These are phyloP conservation scores for Raddia guianensis DNA, from an alignment of 176 grass and related monocot genomes.

Conservation along the genomic window DNA sequence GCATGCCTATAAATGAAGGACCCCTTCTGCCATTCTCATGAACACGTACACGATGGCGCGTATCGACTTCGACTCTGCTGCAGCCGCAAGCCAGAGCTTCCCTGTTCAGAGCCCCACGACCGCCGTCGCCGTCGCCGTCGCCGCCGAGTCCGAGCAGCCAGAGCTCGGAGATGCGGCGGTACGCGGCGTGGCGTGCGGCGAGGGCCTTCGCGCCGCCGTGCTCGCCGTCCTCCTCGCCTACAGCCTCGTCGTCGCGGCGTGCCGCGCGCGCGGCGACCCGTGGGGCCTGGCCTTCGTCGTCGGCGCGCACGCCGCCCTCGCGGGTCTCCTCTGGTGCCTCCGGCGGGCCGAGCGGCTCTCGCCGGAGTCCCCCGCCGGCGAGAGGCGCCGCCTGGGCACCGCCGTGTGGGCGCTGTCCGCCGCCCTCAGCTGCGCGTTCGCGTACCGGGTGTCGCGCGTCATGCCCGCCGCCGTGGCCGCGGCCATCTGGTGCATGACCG, in stretches of 20 bases:
- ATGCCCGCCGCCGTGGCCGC: background rate
- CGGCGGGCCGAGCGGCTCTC: background rate
- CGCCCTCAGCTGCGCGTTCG: slow-evolving; percentile 12
- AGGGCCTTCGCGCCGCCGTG: background rate
- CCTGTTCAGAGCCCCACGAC: no score
- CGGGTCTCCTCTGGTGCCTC: background rate
- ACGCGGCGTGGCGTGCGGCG: background rate
- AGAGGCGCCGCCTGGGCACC: background rate
- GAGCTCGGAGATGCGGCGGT: no score
- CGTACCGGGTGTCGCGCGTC: background rate
- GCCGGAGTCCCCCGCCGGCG: background rate
- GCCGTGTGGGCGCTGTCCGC: slow-evolving; percentile 13
- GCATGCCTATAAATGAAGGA: no score
- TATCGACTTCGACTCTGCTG: no score
- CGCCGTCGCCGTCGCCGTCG: no score
- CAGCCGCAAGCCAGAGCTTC: no score
- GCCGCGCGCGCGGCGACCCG: background rate
- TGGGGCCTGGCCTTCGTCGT: background rate
- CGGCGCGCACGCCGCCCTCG: background rate
- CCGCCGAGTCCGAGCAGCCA: no score
- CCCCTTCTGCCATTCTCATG: no score
- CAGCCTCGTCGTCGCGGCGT: background rate
- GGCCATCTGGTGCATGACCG: slow-evolving; percentile 23
- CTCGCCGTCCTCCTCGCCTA: slow-evolving; percentile 4
- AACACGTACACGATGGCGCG: no score